These are phyloP conservation scores for Rhynchospora pubera DNA, from an alignment of 176 grass and related monocot species.

Conservation along the genomic window DNA sequence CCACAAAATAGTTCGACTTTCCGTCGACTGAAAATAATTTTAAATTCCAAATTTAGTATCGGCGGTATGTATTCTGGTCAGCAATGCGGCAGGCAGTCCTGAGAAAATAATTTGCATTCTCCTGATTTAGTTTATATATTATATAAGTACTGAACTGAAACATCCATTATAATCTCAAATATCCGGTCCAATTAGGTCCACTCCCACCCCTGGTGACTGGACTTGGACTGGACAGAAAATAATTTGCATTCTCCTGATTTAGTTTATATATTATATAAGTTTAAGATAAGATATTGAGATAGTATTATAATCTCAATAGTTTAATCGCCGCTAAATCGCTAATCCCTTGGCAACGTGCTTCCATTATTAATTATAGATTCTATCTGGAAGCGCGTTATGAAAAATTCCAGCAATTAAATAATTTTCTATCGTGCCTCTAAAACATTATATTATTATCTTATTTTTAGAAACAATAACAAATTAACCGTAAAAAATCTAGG, in stretches of 20 bases:
- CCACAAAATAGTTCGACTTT: background rate
- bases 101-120: background rate
- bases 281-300: background rate
- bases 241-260: background rate
- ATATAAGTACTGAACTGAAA: too few species aligned
- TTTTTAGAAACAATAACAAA: too few species aligned
- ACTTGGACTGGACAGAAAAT: too few species aligned
- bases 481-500: too few species aligned
- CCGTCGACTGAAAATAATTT: background rate
- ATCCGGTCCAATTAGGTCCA: too few species aligned
- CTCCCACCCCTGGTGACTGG: too few species aligned
- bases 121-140: background rate
- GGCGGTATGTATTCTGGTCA: background rate
- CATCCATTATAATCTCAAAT: too few species aligned
- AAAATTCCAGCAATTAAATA: background rate
- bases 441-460: too few species aligned
- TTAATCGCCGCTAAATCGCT: background rate
- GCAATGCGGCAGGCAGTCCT: background rate
- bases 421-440: too few species aligned
- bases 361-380: background rate
- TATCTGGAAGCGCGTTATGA: conserved; percentile 4
- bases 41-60: background rate
- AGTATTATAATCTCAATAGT: background rate
- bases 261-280: too few species aligned
- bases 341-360: conserved; percentile 1